Evolutionary conservation across 495 filamentous ascomycete genomes (phyloP), one percentile per base, ranked within the genome.

Genomic region (Parathielavia appendiculata): DNA sequence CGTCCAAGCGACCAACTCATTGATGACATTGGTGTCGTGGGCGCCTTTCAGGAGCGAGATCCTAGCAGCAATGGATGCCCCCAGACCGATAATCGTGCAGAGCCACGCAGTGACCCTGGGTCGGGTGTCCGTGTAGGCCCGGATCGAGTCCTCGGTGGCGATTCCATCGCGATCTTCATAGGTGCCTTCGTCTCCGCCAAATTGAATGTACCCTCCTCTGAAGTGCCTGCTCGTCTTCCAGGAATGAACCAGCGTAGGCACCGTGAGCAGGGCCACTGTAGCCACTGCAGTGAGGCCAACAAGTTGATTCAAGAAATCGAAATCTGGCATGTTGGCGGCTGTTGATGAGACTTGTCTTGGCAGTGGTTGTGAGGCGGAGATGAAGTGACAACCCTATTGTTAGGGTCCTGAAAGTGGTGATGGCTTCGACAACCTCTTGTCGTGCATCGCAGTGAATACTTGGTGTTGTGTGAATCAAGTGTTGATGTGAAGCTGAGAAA

Each of bases 131-230:
- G 74, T 75, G 57, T 71, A 83, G 19, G 57, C 63, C 5, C 68
- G 70, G 48, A 74, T 67, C 0, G 79, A 78, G 60, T 79, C 71
- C 57, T 73, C 71, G 5, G 79, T 83, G 26, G 81, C 76, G 38
- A 63, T 59, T 43, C 81, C 82, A 67, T 84, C 82, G 55, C 71
- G 63, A 59, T 84, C 82, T 66, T 79, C 63, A 56, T 83, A 84
- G 7, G 43, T 19, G 22, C 43, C 59, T n/a, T 40, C 13, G 44
- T 56, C 51, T 23, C 32, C 41, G 35, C 44, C 49, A 12, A 56
- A 30, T 13, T 49, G 38, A 16, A 45, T 41, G 20, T 60, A 52
- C 1, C 52, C 56, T n/a, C 26, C 16, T 12, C 30, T 39, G 7
- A 40, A 43, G 11, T 34, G 35, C 23, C 5, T 23, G 19, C 19